Base-by-base conservation (phyloP, 805 yeast species). In the Metschnikowia orientalis region DNA sequence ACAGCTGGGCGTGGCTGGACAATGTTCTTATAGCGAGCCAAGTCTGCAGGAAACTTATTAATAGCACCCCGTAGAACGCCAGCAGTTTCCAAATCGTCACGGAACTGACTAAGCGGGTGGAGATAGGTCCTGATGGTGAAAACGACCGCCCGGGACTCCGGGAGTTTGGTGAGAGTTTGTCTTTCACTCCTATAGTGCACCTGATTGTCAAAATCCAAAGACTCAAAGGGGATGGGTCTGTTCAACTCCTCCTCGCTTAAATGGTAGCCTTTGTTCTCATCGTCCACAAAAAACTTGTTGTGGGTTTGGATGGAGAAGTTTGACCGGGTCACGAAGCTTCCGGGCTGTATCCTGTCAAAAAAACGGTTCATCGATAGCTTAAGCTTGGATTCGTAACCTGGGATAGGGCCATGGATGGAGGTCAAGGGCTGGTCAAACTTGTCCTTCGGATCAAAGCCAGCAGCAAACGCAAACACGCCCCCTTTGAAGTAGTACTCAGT, bases 1-100 rank as follows among this genome's bases (percentile, higher is more conserved):
- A 76, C 79, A 0, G 89, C 81, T 1, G 73, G 74, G 1, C 88
- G 86, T 88, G 92, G 83, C 42, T 65, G 77, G 2, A 69, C 68
- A 19, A 75, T 67, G 37, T 75, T 67, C 54, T 84, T 84, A 59
- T 84, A 84, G 17, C 61, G 59, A 1, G 77, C 76, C 36, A 82
- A 54, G 16, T 63, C 73, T 3, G 63, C 75, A 6, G 81, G 80
- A 50, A 83, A 67, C 1, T 78, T 81, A 14, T 71, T 71, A 21
- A 85, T 73, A 2, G 88, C 86, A 6, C 75, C 79, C 28, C 67
- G 61, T 13, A 84, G 56, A 12, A 77, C 70, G n/a, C 68, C 71
- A 5, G 68, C 61, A 1, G 64, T 59, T 30, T 17, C 73, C 67
- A 44, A 70, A 25, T 64, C 77, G 6, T 55, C 57, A 44, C 69